A percentile compares a stretch with the other conserved stretches of the same genome.
phyloP scores from a whole-genome alignment of 306 rosid species.

The Ziziphus jujuba region DNA sequence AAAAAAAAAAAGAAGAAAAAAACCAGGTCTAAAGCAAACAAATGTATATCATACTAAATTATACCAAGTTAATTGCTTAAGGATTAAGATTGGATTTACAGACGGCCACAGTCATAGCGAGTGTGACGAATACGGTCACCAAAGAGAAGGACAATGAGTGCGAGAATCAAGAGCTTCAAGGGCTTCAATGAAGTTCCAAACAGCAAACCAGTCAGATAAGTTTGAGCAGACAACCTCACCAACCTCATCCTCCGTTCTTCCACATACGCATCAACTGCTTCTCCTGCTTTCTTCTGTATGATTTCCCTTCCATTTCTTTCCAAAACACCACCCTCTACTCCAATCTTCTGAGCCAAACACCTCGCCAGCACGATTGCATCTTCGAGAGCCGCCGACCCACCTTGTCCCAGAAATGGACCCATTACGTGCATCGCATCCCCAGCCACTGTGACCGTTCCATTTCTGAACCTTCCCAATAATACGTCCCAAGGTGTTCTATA shows the following conservation, averaged over 20 bases:
- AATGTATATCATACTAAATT: no score
- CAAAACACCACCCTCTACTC: neutral
- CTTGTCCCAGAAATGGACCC: slow-evolving; percentile 67
- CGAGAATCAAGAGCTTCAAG: slow-evolving; percentile 12
- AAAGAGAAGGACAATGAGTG: slow-evolving; percentile 5
- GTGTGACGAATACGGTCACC: neutral
- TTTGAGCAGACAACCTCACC: slow-evolving; percentile 40
- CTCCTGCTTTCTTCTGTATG: slow-evolving; percentile 4
- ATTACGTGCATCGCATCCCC: slow-evolving; percentile 75
- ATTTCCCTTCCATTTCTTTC: neutral
- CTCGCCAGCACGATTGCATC: slow-evolving; percentile 57
- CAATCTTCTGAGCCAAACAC: slow-evolving; percentile 31
- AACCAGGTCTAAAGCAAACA: no score
- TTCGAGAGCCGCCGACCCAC: slow-evolving; percentile 58
- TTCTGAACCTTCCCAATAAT: slow-evolving; percentile 29
- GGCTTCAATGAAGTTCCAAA: slow-evolving; percentile 19
- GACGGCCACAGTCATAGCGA: slow-evolving; percentile 13
- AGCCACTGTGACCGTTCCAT: slow-evolving; percentile 45
- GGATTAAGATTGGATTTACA: no score
- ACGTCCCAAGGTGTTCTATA: slow-evolving; percentile 48
- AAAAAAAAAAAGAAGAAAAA: no score
- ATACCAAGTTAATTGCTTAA: no score
- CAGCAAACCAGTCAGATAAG: slow-evolving; percentile 39
- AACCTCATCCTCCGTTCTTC: slow-evolving; percentile 55
- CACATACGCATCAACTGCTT: slow-evolving; percentile 47